These are phyloP conservation scores for Epithele typhae DNA, from an alignment of 768 basidiomycete genomes.

Conservation along the genomic window DNA sequence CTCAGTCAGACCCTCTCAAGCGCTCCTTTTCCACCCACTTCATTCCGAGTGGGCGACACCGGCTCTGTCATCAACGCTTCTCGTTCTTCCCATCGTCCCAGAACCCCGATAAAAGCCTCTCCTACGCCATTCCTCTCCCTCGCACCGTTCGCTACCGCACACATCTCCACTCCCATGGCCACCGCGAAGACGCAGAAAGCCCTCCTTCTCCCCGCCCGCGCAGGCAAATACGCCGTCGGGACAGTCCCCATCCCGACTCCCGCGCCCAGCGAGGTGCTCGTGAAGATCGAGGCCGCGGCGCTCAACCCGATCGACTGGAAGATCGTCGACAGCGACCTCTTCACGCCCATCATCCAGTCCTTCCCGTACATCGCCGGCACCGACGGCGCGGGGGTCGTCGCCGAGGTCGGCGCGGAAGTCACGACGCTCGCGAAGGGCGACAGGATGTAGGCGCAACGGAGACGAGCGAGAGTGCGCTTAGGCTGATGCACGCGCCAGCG, in stretches of 20 bases:
- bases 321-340: slow-evolving; percentile 19
- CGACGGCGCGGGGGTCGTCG: slow-evolving; percentile 36
- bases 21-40: too few relatives aligned
- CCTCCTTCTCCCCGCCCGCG: slow-evolving; percentile 7
- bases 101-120: too few relatives aligned
- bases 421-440: slow-evolving; percentile 33
- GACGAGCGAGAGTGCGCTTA: too few relatives aligned
- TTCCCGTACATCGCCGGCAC: slow-evolving; percentile 36
- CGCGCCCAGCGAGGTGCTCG: slow-evolving; percentile 24
- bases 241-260: slow-evolving; percentile 1
- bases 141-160: too few relatives aligned
- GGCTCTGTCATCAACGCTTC: too few relatives aligned
- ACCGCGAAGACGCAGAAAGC: slow-evolving; percentile 12
- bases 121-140: too few relatives aligned
- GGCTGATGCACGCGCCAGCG: background rate
- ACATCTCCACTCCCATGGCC: too few relatives aligned
- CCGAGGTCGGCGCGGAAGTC: slow-evolving; percentile 36
- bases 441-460: slow-evolving; percentile 26
- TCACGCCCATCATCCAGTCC: slow-evolving; percentile 26
- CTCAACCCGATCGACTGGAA: slow-evolving; percentile 34
- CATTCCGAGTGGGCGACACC: too few relatives aligned
- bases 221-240: slow-evolving; percentile 1
- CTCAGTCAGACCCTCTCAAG: too few relatives aligned
- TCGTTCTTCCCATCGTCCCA: too few relatives aligned
- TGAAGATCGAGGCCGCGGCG: slow-evolving; percentile 25